These are phyloP conservation scores for Geotrichum macrosporum DNA, from an alignment of 1,139 yeast genomes.

Conservation along the genomic window DNA sequence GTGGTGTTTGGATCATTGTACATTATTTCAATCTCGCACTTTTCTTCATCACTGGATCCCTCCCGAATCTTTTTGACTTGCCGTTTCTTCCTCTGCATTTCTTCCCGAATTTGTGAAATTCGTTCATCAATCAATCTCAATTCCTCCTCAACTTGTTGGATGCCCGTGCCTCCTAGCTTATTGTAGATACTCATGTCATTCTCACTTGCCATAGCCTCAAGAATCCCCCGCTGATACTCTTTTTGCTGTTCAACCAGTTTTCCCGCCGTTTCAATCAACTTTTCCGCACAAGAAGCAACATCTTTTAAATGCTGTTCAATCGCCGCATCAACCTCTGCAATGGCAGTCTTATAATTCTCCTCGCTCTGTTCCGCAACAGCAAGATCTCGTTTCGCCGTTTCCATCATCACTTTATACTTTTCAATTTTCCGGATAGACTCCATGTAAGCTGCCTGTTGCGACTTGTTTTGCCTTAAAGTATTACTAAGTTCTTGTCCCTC, in stretches of 20 bases:
- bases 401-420: neutral
- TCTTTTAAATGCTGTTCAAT: neutral
- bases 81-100: conserved; percentile 24
- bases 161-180: conserved; percentile 20
- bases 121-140: conserved; percentile 24
- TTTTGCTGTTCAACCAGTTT: conserved; percentile 4
- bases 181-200: conserved; percentile 12
- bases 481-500: neutral
- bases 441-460: neutral
- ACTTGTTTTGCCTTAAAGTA: neutral
- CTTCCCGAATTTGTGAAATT: conserved; percentile 22
- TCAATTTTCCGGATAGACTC: neutral
- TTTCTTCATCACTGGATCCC: conserved; percentile 10
- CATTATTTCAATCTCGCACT: conserved; percentile 10
- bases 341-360: neutral
- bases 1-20: conserved; percentile 15
- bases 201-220: conserved; percentile 4
- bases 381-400: neutral
- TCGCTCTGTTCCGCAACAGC: neutral
- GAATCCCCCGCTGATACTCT: neutral
- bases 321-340: conserved; percentile 2
- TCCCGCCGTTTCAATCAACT: neutral
- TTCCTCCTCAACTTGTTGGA: conserved; percentile 26
- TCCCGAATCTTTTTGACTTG: conserved; percentile 17
- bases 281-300: neutral